These are phyloP conservation scores for Thelephora ganbajun DNA, from an alignment of 768 basidiomycete genomes.

Conservation along the genomic window DNA sequence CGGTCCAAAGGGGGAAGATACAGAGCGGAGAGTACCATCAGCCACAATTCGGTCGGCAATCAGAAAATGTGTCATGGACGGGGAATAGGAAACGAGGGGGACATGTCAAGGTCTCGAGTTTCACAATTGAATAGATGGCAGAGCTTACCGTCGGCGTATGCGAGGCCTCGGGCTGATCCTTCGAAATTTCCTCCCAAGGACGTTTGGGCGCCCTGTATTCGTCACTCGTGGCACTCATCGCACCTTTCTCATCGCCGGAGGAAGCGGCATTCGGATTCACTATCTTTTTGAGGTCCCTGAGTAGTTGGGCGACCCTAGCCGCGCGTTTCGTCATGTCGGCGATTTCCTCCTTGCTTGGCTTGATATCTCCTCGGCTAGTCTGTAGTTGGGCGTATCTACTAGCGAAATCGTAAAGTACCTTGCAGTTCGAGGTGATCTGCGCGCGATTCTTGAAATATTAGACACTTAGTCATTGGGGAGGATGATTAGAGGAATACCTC, in stretches of 20 bases:
- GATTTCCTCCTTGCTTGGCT: slow-evolving; percentile 42
- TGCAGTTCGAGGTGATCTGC: slow-evolving; percentile 51
- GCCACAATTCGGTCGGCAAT: too few species aligned
- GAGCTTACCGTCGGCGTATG: slow-evolving; percentile 2
- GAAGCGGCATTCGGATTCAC: slow-evolving; percentile 15
- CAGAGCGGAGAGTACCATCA: too few species aligned
- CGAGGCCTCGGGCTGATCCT: slow-evolving; percentile 22
- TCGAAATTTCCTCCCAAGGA: slow-evolving; percentile 65
- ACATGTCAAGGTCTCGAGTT: background rate
- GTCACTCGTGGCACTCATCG: slow-evolving; percentile 13
- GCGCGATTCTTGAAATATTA: background rate
- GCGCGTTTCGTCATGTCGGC: slow-evolving; percentile 60
- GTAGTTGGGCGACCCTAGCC: slow-evolving; percentile 47
- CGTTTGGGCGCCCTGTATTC: slow-evolving; percentile 57
- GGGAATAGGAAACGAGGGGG: background rate
- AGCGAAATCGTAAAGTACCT: slow-evolving; percentile 47
- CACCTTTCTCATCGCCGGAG: slow-evolving; percentile 6
- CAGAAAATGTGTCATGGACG: too few species aligned
- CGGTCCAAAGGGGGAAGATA: too few species aligned
- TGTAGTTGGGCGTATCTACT: slow-evolving; percentile 38
- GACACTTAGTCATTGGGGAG: background rate
- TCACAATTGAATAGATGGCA: background rate
- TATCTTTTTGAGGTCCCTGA: slow-evolving; percentile 44
- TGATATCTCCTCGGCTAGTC: slow-evolving; percentile 28
- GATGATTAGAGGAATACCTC: slow-evolving; percentile 21